Evolutionary conservation across 805 yeast genomes (phyloP).

Genomic region (Lipomyces starkeyi): DNA sequence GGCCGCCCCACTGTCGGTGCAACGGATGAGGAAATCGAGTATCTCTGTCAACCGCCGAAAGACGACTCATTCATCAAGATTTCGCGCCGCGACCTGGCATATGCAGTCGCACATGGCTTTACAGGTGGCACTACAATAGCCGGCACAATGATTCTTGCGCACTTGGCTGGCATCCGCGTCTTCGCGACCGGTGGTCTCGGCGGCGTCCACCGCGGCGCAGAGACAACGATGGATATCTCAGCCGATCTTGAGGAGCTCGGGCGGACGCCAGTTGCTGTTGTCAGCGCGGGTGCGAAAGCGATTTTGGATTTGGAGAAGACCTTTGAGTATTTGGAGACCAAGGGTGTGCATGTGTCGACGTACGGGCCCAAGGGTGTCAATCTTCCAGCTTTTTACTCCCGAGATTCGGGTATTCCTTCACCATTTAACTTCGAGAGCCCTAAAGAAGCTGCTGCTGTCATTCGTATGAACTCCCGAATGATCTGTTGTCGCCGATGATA

Average conservation of each 20-base stretch:
- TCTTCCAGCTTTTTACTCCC: conserved; percentile 82
- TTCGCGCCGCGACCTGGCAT: conserved; percentile 79
- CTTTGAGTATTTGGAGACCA: conserved; percentile 85
- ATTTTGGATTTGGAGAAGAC: conserved; percentile 81
- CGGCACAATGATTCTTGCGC: conserved; percentile 82
- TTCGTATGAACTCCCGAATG: conserved; percentile 48
- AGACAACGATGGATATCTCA: conserved; percentile 75
- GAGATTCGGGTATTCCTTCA: conserved; percentile 74
- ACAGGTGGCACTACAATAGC: conserved; percentile 92
- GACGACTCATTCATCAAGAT: conserved; percentile 55
- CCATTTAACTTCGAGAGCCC: conserved; percentile 67
- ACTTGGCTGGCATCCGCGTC: conserved; percentile 75
- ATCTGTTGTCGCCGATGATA: neutral
- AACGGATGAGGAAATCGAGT: conserved; percentile 53
- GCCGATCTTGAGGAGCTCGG: conserved; percentile 88
- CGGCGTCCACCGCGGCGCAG: conserved; percentile 85
- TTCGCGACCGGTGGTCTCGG: conserved; percentile 95
- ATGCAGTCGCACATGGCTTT: conserved; percentile 49
- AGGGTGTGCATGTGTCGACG: conserved; percentile 86
- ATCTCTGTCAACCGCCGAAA: conserved; percentile 28
- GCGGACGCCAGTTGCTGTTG: conserved; percentile 84
- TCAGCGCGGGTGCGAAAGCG: conserved; percentile 90
- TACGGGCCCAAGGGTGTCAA: conserved; percentile 57
- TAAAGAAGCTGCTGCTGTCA: conserved; percentile 65
- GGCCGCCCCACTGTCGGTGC: conserved; percentile 80